Percentiles rank a stretch among this genome's conserved stretches.
Evolutionary conservation across 139 green algal genomes (phyloP).

Genomic region (Marvania coccoides): DNA sequence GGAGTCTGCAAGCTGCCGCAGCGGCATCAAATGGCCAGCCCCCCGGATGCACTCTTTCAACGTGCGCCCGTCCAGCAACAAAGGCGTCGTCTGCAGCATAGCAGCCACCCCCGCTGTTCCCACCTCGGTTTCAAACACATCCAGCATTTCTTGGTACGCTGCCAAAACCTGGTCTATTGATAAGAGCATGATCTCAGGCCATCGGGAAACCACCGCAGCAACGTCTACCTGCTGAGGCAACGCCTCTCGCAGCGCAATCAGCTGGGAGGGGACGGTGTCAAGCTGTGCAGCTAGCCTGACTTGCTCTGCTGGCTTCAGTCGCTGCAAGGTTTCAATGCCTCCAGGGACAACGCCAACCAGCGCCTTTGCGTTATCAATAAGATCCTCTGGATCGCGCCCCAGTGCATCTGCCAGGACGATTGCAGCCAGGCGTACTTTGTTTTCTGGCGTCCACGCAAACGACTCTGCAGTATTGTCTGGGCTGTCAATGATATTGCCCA

Average conservation of each 20-base stretch:
- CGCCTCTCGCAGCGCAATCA: background rate
- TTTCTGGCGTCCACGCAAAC: background rate
- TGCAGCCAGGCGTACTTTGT: background rate
- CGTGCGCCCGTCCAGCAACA: background rate
- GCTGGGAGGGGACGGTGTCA: background rate
- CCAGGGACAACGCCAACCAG: background rate
- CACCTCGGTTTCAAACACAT: background rate
- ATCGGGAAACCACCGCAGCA: background rate
- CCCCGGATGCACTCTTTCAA: background rate
- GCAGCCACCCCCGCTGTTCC: background rate
- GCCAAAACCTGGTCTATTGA: background rate
- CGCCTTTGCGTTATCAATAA: background rate
- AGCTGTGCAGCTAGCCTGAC: background rate
- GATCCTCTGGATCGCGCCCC: background rate
- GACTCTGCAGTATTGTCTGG: background rate
- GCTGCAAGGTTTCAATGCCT: background rate
- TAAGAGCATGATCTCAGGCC: background rate
- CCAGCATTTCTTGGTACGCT: background rate
- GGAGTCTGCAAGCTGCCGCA: background rate
- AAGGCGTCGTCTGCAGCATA: background rate
- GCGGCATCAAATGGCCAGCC: background rate
- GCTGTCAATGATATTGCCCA: background rate
- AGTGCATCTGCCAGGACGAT: background rate
- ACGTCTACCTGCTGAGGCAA: background rate
- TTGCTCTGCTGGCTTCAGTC: background rate